Base-by-base conservation (phyloP, 1,139 yeast species). In the Taiozyma onychis region DNA sequence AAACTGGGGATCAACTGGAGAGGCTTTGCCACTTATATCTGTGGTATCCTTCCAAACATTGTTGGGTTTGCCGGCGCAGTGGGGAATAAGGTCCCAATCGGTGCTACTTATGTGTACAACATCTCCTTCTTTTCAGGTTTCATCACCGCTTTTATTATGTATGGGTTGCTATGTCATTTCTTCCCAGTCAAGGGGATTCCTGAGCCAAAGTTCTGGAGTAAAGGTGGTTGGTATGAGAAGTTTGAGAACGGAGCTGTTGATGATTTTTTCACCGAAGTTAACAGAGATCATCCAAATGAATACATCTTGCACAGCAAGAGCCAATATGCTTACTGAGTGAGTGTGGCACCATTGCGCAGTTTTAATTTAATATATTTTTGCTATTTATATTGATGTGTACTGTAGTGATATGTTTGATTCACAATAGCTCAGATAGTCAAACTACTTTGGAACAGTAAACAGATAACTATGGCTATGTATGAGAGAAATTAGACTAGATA, bases 51-150 rank as follows among this genome's bases (percentile, higher is more conserved):
- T 47, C 95, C 95, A 47, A 89, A 88, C 64, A 83, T 89, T 60
- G 89, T 86, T 39, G 97, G 97, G 3, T 89, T 89, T 61, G 95
- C 87, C 28, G 96, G 96, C 54, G 90, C 85, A 6, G 81, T 83
- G 18, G 88, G 84, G 28, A 77, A 77, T 41, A 61, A 61, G 11
- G 91, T 89, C n/a, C 95, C 95, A 10, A 73, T 76, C 50, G 96
- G 95, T 30, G 96, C 96, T 3, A 77, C 81, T 44, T 72, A 80
- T 53, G 77, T 89, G 43, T 89, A 87, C 72, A 72, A 83, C 54
- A 68, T 89, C 58, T 85, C 83, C 66, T 89, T 84, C 70, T 81
- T 88, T 62, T 76, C 83, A 55, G 97, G 97, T 1, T 87, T 85
- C 68, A 63, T 78, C 45, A 67, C 80, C 10, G 76, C 95, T 1